These are phyloP conservation scores for Flaveria linearis DNA, from an alignment of 129 eudicot genomes.

Conservation along the genomic window DNA sequence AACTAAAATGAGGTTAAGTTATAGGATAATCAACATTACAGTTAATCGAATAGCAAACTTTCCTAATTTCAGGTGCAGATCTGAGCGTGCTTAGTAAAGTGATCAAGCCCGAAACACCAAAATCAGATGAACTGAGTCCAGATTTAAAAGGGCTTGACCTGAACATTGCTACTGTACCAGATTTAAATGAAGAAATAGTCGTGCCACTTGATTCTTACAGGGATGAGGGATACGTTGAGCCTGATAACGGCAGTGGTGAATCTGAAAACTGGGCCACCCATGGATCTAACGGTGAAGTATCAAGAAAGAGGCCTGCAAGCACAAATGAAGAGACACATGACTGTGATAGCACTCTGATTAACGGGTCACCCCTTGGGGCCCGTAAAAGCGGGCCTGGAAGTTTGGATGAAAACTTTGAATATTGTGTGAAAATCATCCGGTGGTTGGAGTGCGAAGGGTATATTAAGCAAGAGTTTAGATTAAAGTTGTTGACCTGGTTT, in stretches of 20 bases:
- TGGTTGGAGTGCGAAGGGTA: slow-evolving; percentile 81
- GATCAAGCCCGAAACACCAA: slow-evolving; percentile 44
- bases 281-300: slow-evolving; percentile 34
- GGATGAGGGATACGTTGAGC: slow-evolving; percentile 61
- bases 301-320: slow-evolving; percentile 56
- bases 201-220: slow-evolving; percentile 48
- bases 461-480: slow-evolving; percentile 75
- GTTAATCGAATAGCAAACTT: neutral
- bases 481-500: slow-evolving; percentile 86
- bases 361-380: slow-evolving; percentile 57
- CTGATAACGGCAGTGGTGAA: slow-evolving; percentile 74
- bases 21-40: neutral
- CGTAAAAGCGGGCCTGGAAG: slow-evolving; percentile 41
- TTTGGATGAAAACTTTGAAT: slow-evolving; percentile 78
- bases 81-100: slow-evolving; percentile 28
- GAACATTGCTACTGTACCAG: slow-evolving; percentile 83
- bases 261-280: slow-evolving; percentile 59
- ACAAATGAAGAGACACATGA: slow-evolving; percentile 61
- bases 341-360: slow-evolving; percentile 77
- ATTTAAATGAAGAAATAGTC: slow-evolving; percentile 72
- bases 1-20: too few species aligned
- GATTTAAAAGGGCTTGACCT: slow-evolving; percentile 67
- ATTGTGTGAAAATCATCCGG: slow-evolving; percentile 78
- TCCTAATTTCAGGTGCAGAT: slow-evolving; percentile 35
- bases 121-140: slow-evolving; percentile 38